Evolutionary conservation across 345 rosid genomes (phyloP).

Genomic region (Noccaea bulbosa): DNA sequence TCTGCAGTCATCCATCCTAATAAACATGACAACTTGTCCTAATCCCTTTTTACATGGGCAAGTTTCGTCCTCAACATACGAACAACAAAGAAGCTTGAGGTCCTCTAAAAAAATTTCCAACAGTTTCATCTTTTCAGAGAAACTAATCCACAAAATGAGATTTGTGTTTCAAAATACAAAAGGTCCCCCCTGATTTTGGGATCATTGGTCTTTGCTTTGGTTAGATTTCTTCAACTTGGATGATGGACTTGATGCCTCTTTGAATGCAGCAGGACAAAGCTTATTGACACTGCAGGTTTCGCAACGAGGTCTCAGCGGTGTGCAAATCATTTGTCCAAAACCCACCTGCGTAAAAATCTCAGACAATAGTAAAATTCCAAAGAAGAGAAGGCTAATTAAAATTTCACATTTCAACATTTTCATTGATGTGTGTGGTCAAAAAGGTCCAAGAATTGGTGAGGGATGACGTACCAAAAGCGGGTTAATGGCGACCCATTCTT

Average conservation of each 20-base stretch:
- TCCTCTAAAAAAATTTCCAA: too few species aligned
- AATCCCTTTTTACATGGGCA: too few species aligned
- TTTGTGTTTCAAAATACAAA: neutral
- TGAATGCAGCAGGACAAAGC: slow-evolving; percentile 90
- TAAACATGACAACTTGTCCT: too few species aligned
- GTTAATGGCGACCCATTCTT: slow-evolving; percentile 90
- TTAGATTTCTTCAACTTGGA: slow-evolving; percentile 59
- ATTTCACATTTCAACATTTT: neutral
- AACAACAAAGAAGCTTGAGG: too few species aligned
- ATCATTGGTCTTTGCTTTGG: slow-evolving; percentile 45
- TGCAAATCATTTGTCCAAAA: slow-evolving; percentile 90
- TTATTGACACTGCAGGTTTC: slow-evolving; percentile 59
- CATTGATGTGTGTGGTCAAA: neutral
- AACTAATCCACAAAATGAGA: neutral
- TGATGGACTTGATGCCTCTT: slow-evolving; percentile 66
- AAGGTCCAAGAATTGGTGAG: slow-evolving; percentile 3
- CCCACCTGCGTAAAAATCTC: slow-evolving; percentile 57
- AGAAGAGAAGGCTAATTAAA: neutral
- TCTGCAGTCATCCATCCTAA: too few species aligned
- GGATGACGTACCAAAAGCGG: slow-evolving; percentile 73
- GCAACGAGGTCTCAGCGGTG: slow-evolving; percentile 84
- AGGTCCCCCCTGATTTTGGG: neutral
- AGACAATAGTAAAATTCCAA: slow-evolving; percentile 10
- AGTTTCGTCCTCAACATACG: too few species aligned
- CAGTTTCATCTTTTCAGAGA: neutral